Percentiles rank a stretch among this genome's conserved stretches.
These are phyloP conservation scores for Peribolospora kevripleyi DNA, from an alignment of 768 basidiomycete genomes.

Conservation along the genomic window DNA sequence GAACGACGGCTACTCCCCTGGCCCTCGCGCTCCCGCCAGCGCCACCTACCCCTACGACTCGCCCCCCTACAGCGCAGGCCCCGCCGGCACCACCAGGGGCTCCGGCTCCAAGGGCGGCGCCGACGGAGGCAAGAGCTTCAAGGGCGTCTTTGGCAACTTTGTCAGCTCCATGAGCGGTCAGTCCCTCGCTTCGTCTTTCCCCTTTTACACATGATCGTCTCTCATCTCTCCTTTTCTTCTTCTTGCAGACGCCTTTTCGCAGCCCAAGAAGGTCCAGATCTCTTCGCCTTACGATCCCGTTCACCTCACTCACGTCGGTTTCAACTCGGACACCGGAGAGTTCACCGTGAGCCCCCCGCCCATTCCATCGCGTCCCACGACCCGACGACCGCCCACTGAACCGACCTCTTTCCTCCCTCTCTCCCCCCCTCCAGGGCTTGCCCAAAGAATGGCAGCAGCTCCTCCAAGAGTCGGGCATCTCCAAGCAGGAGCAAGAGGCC, in stretches of 20 bases:
- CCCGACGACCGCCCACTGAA: not conserved
- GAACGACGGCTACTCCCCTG: no score
- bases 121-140: not conserved
- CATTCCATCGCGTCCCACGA: not conserved
- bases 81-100: no score
- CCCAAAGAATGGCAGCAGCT: constrained; percentile 99
- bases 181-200: not conserved
- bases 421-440: constrained; percentile 29
- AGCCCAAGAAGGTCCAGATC: constrained; percentile 36
- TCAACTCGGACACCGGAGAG: constrained; percentile 95
- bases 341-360: constrained; percentile 33
- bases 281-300: constrained; percentile 97
- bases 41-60: no score
- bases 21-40: no score
- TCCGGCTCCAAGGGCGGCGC: no score
- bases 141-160: constrained; percentile 7
- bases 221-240: not conserved
- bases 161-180: constrained; percentile 2
- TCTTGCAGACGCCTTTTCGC: constrained; percentile 3
- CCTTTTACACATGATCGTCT: not conserved
- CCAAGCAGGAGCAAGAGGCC: constrained; percentile 79
- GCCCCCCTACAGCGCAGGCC: no score
- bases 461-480: constrained; percentile 72
- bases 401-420: not conserved
- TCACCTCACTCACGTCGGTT: constrained; percentile 96